phyloP scores from a whole-genome alignment of 1,284 basidiomycete species.

The Ustilago lituana region DNA sequence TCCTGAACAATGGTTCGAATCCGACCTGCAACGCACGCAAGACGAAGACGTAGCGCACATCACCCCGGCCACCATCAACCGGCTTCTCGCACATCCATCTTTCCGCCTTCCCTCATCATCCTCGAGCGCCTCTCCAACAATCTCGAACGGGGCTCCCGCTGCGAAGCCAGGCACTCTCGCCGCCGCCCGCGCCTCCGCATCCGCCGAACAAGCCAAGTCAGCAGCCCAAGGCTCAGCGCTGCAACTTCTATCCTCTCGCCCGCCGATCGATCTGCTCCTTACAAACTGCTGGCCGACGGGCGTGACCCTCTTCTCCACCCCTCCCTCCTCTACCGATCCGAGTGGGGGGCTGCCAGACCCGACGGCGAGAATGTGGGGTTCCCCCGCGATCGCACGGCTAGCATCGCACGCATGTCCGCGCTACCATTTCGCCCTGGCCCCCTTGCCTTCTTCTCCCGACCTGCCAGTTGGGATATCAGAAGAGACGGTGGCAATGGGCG shows the following conservation, averaged over 20 bases:
- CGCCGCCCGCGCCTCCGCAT: constrained; percentile 37
- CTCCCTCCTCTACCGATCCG: constrained; percentile 9
- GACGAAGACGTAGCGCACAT: constrained; percentile 27
- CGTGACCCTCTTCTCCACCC: constrained; percentile 47
- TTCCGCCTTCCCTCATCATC: constrained; percentile 24
- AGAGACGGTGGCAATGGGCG: constrained; percentile 39
- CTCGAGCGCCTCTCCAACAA: background rate
- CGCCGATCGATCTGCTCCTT: constrained; percentile 60
- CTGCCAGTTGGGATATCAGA: constrained; percentile 28
- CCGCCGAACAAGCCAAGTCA: constrained; percentile 7
- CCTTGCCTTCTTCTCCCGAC: background rate
- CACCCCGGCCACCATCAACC: constrained; percentile 25
- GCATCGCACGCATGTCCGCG: constrained; percentile 45
- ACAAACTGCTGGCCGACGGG: constrained; percentile 58
- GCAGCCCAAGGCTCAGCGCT: constrained; percentile 29
- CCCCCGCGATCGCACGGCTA: constrained; percentile 46
- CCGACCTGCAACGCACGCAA: background rate
- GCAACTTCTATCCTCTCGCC: constrained; percentile 9
- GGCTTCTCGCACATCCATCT: constrained; percentile 35
- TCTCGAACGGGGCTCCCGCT: too few relatives aligned
- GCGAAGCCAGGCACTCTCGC: constrained; percentile 51
- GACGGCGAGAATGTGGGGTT: constrained; percentile 55
- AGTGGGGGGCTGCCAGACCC: constrained; percentile 36
- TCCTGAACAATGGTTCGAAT: constrained; percentile 20
- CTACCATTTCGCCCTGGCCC: constrained; percentile 61